A percentile compares a stretch with the other conserved stretches of the same genome.
These are phyloP conservation scores for Ricinus communis DNA, from an alignment of 345 rosid species.

Conservation along the genomic window DNA sequence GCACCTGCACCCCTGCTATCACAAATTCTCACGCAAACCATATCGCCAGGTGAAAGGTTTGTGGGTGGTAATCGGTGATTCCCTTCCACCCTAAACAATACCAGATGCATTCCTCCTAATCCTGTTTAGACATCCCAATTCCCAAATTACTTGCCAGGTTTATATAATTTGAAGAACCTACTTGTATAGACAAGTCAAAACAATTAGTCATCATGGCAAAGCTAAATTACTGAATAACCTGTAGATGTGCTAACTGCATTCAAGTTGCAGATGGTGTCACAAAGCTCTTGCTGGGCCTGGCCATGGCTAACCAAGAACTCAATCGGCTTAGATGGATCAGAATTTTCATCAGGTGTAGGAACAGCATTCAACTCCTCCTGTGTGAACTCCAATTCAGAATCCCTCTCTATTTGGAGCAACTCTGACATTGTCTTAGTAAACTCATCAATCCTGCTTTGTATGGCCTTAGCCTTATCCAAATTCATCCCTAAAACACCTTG, in stretches of 20 bases:
- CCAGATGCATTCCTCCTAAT: slow-evolving; percentile 93
- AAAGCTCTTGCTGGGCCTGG: slow-evolving; percentile 88
- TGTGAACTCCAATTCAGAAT: slow-evolving; percentile 88
- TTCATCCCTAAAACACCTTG: slow-evolving; percentile 88
- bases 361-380: slow-evolving; percentile 92
- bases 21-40: slow-evolving; percentile 90
- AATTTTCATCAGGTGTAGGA: slow-evolving; percentile 73
- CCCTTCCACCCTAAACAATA: slow-evolving; percentile 77
- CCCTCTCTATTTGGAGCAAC: slow-evolving; percentile 83
- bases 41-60: slow-evolving; percentile 93
- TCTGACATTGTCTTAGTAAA: slow-evolving; percentile 70
- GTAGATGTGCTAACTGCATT: slow-evolving; percentile 78
- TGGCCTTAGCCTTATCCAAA: slow-evolving; percentile 64
- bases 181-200: slow-evolving; percentile 10
- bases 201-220: slow-evolving; percentile 17
- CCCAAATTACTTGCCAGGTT: slow-evolving; percentile 15
- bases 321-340: slow-evolving; percentile 65
- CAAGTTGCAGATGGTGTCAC: slow-evolving; percentile 95
- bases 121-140: slow-evolving; percentile 46
- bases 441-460: slow-evolving; percentile 76
- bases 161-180: neutral
- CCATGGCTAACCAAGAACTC: slow-evolving; percentile 97
- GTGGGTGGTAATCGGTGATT: slow-evolving; percentile 91
- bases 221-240: slow-evolving; percentile 44
- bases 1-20: slow-evolving; percentile 91